A percentile compares a stretch with the other conserved stretches of the same genome.
phyloP scores from a whole-genome alignment of 129 eudicot species.

The Chrysanthemum seticuspe region DNA sequence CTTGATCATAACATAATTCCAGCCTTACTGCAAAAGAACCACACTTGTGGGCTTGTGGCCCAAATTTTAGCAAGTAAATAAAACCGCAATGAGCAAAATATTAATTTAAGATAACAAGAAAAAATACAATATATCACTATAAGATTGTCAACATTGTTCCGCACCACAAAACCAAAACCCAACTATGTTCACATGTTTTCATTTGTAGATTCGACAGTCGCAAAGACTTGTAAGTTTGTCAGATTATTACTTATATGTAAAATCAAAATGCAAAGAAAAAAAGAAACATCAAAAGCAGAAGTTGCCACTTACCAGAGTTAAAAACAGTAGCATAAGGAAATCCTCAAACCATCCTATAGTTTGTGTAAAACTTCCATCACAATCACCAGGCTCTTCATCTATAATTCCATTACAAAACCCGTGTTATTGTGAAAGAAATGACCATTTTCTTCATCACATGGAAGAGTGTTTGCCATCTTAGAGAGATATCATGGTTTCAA shows the following conservation, averaged over 20 bases:
- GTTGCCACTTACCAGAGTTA: conserved; percentile 20
- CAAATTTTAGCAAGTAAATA: not conserved
- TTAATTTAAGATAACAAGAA: not conserved
- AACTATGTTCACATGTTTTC: conserved; percentile 27
- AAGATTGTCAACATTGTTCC: conserved; percentile 19
- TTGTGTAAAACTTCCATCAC: conserved; percentile 24
- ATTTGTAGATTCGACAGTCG: conserved; percentile 18
- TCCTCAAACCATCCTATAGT: conserved; percentile 21
- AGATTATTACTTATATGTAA: conserved; percentile 14
- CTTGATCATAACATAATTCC: not conserved
- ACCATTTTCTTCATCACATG: conserved; percentile 4
- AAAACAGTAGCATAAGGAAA: conserved; percentile 11
- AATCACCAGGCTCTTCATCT: conserved; percentile 27
- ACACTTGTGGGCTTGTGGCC: not conserved
- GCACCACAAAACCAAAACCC: conserved; percentile 25
- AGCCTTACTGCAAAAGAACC: not conserved
- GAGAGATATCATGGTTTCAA: conserved; percentile 85
- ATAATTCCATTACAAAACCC: conserved; percentile 28
- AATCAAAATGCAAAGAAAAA: conserved; percentile 16
- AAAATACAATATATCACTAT: conserved; percentile 7
- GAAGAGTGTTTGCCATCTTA: conserved; percentile 53
- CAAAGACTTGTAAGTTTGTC: conserved; percentile 21
- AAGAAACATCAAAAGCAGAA: conserved; percentile 3
- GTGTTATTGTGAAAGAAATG: conserved; percentile 19
- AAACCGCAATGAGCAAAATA: not conserved